Base-by-base conservation (phyloP, 768 basidiomycete genomes). In the Tricholoma saponaceum region DNA sequence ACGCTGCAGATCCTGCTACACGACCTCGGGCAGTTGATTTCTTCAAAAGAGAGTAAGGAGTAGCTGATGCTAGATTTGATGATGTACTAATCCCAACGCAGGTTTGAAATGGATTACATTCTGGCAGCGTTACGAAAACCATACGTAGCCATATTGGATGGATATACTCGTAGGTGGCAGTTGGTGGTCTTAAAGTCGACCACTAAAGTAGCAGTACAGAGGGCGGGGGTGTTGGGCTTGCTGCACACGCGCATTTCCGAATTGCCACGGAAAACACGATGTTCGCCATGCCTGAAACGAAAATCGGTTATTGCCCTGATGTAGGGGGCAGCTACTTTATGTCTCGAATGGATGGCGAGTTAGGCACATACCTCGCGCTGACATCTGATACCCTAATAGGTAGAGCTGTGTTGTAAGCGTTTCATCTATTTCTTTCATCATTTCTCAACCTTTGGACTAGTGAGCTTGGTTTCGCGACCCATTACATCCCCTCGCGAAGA, bases 241-340 rank as follows among this genome's bases (percentile, higher is more conserved):
- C 84, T 37, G 83, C 87, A 10, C 83, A 87, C 57, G 96, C 95
- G 3, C 82, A 87, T 0, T 95, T 98, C 73, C 83, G 97, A 59
- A 82, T 99, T 56, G 95, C 95, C 3, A 98, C 96, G 3, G 94
- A 96, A 70, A 90, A 89, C 25, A 97, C 95, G 0, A 58, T 82
- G 1, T 91, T 98, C 69, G 89, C 94, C 5, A 98, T 98, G 97
- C 97, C 97, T 14, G 97, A 99, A 76, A 94, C 91, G 12, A 90
- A 89, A 66, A 94, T 95, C 65, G 90, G 89, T 44, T 93, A 91
- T 68, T 85, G 76, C 61, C 95, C 96, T 26, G 96, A 99, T 72
- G 95, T 99, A 23, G 97, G 97, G 18, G 89, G 88, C 26, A 94
- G 84, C 64, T 91, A 84, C 74, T 95, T 94, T 76, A 76, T 99